Evolutionary conservation across 768 basidiomycete genomes (phyloP).

Genomic region (Russula emetica): DNA sequence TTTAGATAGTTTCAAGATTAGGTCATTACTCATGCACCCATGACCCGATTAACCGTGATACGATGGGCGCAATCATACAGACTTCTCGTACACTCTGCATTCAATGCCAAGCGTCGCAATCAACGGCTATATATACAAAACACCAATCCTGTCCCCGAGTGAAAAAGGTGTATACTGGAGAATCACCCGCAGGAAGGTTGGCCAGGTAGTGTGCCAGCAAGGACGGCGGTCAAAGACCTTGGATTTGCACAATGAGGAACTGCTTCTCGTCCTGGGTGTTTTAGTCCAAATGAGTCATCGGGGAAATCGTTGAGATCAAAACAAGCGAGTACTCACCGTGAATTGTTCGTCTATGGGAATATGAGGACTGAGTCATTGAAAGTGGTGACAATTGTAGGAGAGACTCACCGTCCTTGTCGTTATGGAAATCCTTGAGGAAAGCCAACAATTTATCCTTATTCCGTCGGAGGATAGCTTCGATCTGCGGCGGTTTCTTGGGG

Average conservation of each 20-base stretch:
- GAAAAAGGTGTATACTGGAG: background rate
- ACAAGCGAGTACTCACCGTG: conserved; percentile 46
- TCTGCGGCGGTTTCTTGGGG: conserved; percentile 96
- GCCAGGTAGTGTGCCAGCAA: background rate
- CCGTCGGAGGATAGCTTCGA: conserved; percentile 81
- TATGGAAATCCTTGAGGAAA: conserved; percentile 93
- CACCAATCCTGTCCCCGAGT: conserved; percentile 6
- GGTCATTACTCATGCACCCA: background rate
- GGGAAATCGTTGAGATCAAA: conserved; percentile 6
- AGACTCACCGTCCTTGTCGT: conserved; percentile 89
- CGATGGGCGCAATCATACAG: conserved; percentile 22
- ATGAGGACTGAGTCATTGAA: background rate
- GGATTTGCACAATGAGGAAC: conserved; percentile 90
- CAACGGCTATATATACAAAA: conserved; percentile 22
- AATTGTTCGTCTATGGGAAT: conserved; percentile 80
- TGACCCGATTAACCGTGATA: background rate
- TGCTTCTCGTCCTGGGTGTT: conserved; percentile 79
- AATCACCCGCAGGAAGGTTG: conserved; percentile 1
- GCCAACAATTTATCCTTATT: conserved; percentile 91
- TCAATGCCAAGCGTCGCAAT: conserved; percentile 13
- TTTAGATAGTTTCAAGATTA: background rate
- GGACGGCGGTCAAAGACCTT: conserved; percentile 50
- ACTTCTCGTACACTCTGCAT: conserved; percentile 12
- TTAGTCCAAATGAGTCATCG: conserved; percentile 4
- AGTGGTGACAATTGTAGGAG: background rate